Base-by-base conservation (phyloP, 1,284 basidiomycete species). In the Cryptococcus jaspeensis region DNA sequence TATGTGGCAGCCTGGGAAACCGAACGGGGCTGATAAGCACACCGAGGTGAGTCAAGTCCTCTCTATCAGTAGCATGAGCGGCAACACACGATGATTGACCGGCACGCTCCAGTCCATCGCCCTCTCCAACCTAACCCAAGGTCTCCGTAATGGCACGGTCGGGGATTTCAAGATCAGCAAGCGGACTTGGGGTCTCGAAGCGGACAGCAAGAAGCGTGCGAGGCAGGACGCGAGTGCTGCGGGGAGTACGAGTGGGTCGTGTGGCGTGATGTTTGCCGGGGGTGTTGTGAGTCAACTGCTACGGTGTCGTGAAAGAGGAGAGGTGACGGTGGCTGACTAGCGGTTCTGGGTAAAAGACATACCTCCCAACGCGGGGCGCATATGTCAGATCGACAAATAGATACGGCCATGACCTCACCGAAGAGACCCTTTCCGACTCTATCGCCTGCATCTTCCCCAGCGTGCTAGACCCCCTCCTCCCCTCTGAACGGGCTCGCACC, bases 41-140 rank as follows among this genome's bases (percentile, higher is more conserved):
- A 39, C 18, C 6, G 23, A 41, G 16, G 55, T 56, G 8, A 23
- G 55, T 52, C 15, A 2, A 3, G 20, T 25, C n/a, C n/a, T n/a
- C n/a, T n/a, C n/a, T n/a, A n/a, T n/a, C n/a, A n/a, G n/a, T n/a
- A n/a, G n/a, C n/a, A n/a, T n/a, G n/a, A n/a, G n/a, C n/a, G n/a
- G n/a, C n/a, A n/a, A n/a, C n/a, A n/a, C n/a, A n/a, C n/a, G n/a
- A n/a, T n/a, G n/a, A n/a, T n/a, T n/a, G n/a, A n/a, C n/a, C n/a
- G n/a, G n/a, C n/a, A n/a, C n/a, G n/a, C n/a, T n/a, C n/a, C 22
- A 58, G 57, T 46, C 52, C 15, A 47, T 58, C n/a, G 45, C 47
- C 16, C 42, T 58, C 5, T 36, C 41, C 20, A 58, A 58, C 18
- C 8, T 45, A 1, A 15, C 23, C 37, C 35, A 53, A 16, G 51